phyloP scores from a whole-genome alignment of 306 rosid genomes.

The Notholithocarpus densiflorus region DNA sequence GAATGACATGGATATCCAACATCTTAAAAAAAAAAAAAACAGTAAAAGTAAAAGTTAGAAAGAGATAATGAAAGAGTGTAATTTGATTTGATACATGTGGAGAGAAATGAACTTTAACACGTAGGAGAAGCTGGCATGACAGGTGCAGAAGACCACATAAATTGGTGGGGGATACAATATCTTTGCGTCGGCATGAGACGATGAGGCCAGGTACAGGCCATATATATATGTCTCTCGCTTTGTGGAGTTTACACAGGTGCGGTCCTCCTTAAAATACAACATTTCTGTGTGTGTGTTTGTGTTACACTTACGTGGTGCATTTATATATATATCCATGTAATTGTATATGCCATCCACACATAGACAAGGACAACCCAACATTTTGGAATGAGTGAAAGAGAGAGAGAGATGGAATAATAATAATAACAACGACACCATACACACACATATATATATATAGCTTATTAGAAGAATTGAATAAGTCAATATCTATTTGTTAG shows the following conservation, averaged over 20 bases:
- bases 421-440: no score
- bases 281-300: background rate
- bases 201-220: background rate
- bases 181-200: slow-evolving; percentile 17
- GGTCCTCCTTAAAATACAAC: slow-evolving; percentile 6
- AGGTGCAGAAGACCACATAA: slow-evolving; percentile 39
- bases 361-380: slow-evolving; percentile 11
- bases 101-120: slow-evolving; percentile 37
- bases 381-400: background rate
- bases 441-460: background rate
- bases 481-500: background rate
- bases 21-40: slow-evolving; percentile 7
- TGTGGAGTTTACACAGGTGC: slow-evolving; percentile 7
- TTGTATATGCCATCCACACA: background rate
- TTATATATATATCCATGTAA: no score
- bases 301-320: no score
- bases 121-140: slow-evolving; percentile 8
- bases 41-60: background rate
- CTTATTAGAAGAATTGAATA: background rate
- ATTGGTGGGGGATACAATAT: slow-evolving; percentile 22
- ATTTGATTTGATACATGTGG: slow-evolving; percentile 30
- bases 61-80: background rate
- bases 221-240: background rate
- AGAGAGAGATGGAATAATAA: background rate
- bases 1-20: slow-evolving; percentile 56